Evolutionary conservation across 495 filamentous ascomycete species (phyloP).

Genomic region (Podospora didyma): DNA sequence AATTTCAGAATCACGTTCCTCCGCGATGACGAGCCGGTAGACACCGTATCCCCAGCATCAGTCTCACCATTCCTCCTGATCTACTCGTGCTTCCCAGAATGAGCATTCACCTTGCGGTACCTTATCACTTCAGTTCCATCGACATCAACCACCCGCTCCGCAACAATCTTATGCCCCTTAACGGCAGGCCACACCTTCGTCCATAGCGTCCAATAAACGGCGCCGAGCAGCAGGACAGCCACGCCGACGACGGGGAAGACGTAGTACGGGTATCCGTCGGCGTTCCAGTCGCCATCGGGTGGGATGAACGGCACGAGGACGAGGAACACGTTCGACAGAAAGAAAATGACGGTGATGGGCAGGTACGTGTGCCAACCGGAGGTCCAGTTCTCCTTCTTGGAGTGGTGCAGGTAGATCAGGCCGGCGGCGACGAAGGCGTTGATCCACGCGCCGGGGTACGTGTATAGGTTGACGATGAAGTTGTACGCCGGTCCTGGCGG

Average conservation of each 20-base stretch:
- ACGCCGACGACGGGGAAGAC: slow-evolving; percentile 50
- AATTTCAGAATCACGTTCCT: too few species aligned
- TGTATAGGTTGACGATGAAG: slow-evolving; percentile 48
- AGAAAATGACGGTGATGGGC: slow-evolving; percentile 42
- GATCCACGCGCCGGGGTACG: slow-evolving; percentile 51
- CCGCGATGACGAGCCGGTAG: too few species aligned
- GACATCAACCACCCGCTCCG: slow-evolving; percentile 39
- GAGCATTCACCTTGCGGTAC: slow-evolving; percentile 21
- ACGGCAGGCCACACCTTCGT: slow-evolving; percentile 41
- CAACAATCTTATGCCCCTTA: slow-evolving; percentile 42
- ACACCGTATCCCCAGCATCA: too few species aligned
- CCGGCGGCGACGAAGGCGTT: slow-evolving; percentile 53
- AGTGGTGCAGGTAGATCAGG: slow-evolving; percentile 40
- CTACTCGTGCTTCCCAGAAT: not conserved
- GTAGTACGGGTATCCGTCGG: slow-evolving; percentile 50
- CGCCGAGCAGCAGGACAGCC: slow-evolving; percentile 43
- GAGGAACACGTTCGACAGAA: slow-evolving; percentile 49
- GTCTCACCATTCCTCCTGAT: not conserved
- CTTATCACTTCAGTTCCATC: slow-evolving; percentile 45
- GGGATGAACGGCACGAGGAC: slow-evolving; percentile 50
- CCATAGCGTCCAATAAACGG: slow-evolving; percentile 50
- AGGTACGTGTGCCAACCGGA: slow-evolving; percentile 41
- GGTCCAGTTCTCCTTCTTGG: slow-evolving; percentile 38
- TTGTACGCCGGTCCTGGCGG: slow-evolving; percentile 44
- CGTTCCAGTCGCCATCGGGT: slow-evolving; percentile 46